Evolutionary conservation across 805 yeast species (phyloP), one percentile per base, ranked within the genome.

Genomic region (Ogataea ganodermae): DNA sequence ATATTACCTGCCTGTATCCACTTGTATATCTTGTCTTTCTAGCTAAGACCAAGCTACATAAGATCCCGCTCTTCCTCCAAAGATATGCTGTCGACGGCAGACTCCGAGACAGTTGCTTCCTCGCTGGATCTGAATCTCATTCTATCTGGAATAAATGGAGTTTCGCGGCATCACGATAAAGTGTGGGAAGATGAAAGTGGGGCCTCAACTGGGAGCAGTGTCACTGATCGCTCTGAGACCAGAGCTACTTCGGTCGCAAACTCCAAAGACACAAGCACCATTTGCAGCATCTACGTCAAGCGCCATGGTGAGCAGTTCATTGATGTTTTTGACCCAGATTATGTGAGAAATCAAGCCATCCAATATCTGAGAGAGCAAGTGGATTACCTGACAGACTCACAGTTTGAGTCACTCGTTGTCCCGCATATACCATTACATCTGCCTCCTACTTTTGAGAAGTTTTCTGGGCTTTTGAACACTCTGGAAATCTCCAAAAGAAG

Each of bases 361-460:
- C 43, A 48, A n/a, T 46, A 45, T 35, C 38, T 51, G 18, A 43
- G 49, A 26, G 36, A 20, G 1, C 24, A 27, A n/a, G 37, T 51
- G 20, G n/a, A n/a, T 23, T 42, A 48, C 17, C 20, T 51, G 23
- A 35, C 51, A 0, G 42, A 41, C 4, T 13, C 21, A 4, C 45
- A 48, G 16, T 51, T 51, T 16, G 46, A 51, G 5, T 17, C 23
- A 6, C 23, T 45, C 14, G 50, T 51, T 27, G 52, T 31, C 14
- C 38, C 48, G 6, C 52, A 48, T 12, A 9, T 51, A 6, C 55
- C 55, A 1, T 36, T 46, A 14, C 55, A 51, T 27, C 23, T 46
- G 21, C 48, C 52, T 2, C 55, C 55, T 5, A 14, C 46, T 1
- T 46, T 39, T 22, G 46, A 39, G 6, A 49, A 49, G 22, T 32